A percentile compares a stretch with the other conserved stretches of the same genome.
Evolutionary conservation across 1,139 yeast species (phyloP).

Genomic region (Candida sp.): DNA sequence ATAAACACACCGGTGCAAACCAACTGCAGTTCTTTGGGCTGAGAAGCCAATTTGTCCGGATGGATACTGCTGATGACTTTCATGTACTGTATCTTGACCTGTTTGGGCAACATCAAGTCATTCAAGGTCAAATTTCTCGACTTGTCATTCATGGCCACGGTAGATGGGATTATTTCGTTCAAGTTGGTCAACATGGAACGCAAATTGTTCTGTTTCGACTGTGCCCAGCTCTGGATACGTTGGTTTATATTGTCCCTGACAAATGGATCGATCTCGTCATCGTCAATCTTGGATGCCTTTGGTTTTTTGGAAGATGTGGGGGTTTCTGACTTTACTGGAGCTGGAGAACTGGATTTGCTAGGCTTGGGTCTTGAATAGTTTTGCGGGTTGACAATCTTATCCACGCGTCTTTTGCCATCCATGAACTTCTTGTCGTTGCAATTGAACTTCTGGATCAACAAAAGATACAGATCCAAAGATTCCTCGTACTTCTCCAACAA

Average conservation of each 20-base stretch:
- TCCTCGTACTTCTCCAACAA: conserved; percentile 70
- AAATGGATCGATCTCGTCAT: conserved; percentile 30
- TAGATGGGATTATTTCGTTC: conserved; percentile 60
- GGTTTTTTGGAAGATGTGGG: conserved; percentile 16
- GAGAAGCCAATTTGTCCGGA: conserved; percentile 78
- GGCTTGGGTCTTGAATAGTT: conserved; percentile 15
- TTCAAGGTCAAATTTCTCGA: conserved; percentile 43
- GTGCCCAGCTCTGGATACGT: conserved; percentile 54
- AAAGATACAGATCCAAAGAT: conserved; percentile 65
- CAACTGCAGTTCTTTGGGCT: conserved; percentile 69
- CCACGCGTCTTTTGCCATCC: conserved; percentile 87
- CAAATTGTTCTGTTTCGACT: conserved; percentile 78
- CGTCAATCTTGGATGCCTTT: conserved; percentile 30
- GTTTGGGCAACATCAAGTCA: conserved; percentile 89
- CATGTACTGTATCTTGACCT: conserved; percentile 86
- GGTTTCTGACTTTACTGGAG: conserved; percentile 11
- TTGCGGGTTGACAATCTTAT: conserved; percentile 61
- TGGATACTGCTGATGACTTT: conserved; percentile 94
- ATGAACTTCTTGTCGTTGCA: conserved; percentile 63
- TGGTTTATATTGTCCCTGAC: conserved; percentile 16
- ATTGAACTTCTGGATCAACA: conserved; percentile 66
- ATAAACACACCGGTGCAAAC: conserved; percentile 90
- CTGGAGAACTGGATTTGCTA: conserved; percentile 16
- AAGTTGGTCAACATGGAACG: conserved; percentile 75
- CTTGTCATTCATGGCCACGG: conserved; percentile 53